Base-by-base conservation (phyloP, 768 basidiomycete species). In the Clitopilus hobsonii region DNA sequence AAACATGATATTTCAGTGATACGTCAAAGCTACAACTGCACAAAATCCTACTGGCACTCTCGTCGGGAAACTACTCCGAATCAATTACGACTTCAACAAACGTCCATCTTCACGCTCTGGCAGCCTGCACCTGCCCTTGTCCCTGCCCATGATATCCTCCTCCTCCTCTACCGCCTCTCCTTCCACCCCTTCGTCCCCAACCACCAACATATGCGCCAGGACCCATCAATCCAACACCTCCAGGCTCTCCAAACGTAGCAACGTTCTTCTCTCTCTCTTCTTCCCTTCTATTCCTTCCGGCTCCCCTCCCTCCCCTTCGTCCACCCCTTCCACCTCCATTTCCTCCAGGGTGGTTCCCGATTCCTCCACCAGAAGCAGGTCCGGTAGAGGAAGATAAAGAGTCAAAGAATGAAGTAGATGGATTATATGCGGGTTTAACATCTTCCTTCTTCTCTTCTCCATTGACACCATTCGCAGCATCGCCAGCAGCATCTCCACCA, bases 241-340 rank as follows among this genome's bases (percentile, higher is more conserved):
- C 89, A 6, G 90, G 84, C 66, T 93, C 91, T 2, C 91, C 91
- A 75, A 94, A 94, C 6, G 91, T 93, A 26, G 88, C 87, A 7
- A 93, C 83, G 62, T 93, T 93, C 69, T 81, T 83, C 68, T 91
- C 89, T 56, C 91, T 71, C 65, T 93, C 91, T 61, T 92, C 91
- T 61, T 93, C 90, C 41, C 91, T 71, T 61, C 90, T 77, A 60
- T 83, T 89, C 52, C 86, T 74, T 0, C 85, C 89, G 0, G 70
- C 77, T 30, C 71, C 71, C 0, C 78, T 76, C 8, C 78, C 71
- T 0, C 78, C 73, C 0, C 82, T 76, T 27, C 69, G 61, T 10
- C 75, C 67, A 5, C 75, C 61, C 2, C 77, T 72, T 11, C 78
- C 69, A 14, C 65, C 58, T 30, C 58, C 54, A 30, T 56, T 60